Percentiles rank a stretch among this genome's conserved stretches.
These are phyloP conservation scores for Chrysoporthe cubensis DNA, from an alignment of 2,329 filamentous ascomycete species.

Conservation along the genomic window DNA sequence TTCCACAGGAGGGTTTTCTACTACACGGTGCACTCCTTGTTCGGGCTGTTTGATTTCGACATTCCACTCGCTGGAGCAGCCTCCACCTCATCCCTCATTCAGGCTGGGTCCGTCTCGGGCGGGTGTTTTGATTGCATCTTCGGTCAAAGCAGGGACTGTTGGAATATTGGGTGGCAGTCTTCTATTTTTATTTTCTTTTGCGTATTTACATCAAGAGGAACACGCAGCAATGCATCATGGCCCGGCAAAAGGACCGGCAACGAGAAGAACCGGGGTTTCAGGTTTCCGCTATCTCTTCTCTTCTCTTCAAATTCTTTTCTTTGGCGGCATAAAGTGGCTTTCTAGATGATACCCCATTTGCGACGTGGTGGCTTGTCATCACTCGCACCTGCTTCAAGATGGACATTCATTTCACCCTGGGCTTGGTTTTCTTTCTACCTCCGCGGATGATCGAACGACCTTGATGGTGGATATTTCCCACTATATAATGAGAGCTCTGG, in stretches of 20 bases:
- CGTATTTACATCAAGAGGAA: slow-evolving; percentile 56
- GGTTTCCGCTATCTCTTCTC: slow-evolving; percentile 32
- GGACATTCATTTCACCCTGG: slow-evolving; percentile 38
- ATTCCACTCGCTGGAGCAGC: slow-evolving; percentile 33
- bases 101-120: slow-evolving; percentile 56
- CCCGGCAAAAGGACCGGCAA: slow-evolving; percentile 51
- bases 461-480: slow-evolving; percentile 43
- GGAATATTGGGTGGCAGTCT: slow-evolving; percentile 52
- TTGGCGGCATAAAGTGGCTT: slow-evolving; percentile 48
- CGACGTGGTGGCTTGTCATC: slow-evolving; percentile 34
- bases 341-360: slow-evolving; percentile 44
- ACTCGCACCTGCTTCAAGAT: slow-evolving; percentile 44
- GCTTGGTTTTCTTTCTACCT: slow-evolving; percentile 44
- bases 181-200: slow-evolving; percentile 35
- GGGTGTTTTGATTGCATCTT: slow-evolving; percentile 58
- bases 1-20: background rate
- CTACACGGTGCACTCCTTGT: slow-evolving; percentile 11
- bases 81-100: slow-evolving; percentile 51
- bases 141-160: slow-evolving; percentile 49
- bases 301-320: slow-evolving; percentile 36
- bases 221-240: slow-evolving; percentile 66
- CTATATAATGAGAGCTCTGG: slow-evolving; percentile 36
- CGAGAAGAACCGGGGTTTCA: slow-evolving; percentile 38
- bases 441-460: slow-evolving; percentile 54
- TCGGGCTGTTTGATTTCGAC: background rate